phyloP scores from a whole-genome alignment of 805 yeast genomes.

The Metschnikowia picachoensis region DNA sequence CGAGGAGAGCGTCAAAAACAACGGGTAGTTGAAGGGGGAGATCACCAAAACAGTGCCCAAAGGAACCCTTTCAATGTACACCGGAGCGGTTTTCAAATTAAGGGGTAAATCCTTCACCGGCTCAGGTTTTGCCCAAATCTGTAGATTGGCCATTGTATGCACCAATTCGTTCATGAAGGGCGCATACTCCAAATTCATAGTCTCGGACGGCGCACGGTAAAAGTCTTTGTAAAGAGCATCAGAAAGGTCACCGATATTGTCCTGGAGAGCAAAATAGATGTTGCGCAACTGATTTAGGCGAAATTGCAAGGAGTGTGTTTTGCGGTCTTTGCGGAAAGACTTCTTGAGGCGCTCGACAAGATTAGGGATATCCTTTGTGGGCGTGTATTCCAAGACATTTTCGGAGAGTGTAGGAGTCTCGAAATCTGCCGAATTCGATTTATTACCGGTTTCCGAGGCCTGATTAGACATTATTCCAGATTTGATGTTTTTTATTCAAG shows the following conservation, averaged over 20 bases:
- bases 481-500: too few species aligned
- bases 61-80: conserved; percentile 26
- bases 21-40: conserved; percentile 80
- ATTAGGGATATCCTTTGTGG: conserved; percentile 44
- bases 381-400: conserved; percentile 36
- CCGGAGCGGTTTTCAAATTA: conserved; percentile 22
- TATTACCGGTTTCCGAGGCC: too few species aligned
- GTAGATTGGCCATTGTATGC: conserved; percentile 55
- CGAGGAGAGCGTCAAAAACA: conserved; percentile 59
- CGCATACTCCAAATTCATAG: conserved; percentile 54
- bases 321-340: conserved; percentile 43
- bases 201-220: conserved; percentile 60
- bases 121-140: conserved; percentile 57
- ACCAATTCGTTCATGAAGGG: conserved; percentile 52
- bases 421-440: too few species aligned
- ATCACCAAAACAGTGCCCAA: conserved; percentile 70
- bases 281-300: conserved; percentile 64
- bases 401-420: too few species aligned
- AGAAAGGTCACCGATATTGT: conserved; percentile 50
- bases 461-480: too few species aligned
- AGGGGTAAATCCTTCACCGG: conserved; percentile 36
- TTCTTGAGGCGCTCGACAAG: conserved; percentile 41
- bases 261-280: conserved; percentile 59
- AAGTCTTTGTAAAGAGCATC: conserved; percentile 66
- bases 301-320: conserved; percentile 48